Evolutionary conservation across 1,139 yeast genomes (phyloP).

Genomic region (Suhomyces kunorum): DNA sequence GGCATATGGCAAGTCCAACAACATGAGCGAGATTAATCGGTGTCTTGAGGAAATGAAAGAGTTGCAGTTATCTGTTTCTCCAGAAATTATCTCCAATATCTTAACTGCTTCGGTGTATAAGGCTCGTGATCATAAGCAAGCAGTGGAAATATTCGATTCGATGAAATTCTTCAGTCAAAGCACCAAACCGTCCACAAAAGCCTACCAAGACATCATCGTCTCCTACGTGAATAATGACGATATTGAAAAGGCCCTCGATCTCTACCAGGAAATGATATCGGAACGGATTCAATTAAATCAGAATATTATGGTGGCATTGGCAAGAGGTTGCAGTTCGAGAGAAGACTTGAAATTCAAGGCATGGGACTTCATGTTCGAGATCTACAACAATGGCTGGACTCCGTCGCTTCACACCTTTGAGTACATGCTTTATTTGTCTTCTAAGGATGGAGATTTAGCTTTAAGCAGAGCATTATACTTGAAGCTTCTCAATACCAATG

Average conservation of each 20-base stretch:
- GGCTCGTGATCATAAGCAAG: slow-evolving; percentile 55
- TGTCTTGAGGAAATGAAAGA: slow-evolving; percentile 51
- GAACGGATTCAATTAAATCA: slow-evolving; percentile 34
- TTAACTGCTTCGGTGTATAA: slow-evolving; percentile 65
- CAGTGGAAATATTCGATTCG: slow-evolving; percentile 74
- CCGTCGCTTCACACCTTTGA: slow-evolving; percentile 59
- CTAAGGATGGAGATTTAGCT: slow-evolving; percentile 76
- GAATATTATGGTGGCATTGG: slow-evolving; percentile 61
- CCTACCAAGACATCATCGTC: slow-evolving; percentile 72
- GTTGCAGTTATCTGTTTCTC: slow-evolving; percentile 53
- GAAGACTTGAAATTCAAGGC: slow-evolving; percentile 53
- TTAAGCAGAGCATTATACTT: slow-evolving; percentile 72
- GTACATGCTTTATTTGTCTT: slow-evolving; percentile 70
- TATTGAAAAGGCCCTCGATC: slow-evolving; percentile 72
- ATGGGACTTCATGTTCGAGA: slow-evolving; percentile 77
- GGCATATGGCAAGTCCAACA: slow-evolving; percentile 41
- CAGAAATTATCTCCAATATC: slow-evolving; percentile 61
- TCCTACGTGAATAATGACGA: slow-evolving; percentile 63
- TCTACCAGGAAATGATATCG: slow-evolving; percentile 67
- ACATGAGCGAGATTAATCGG: slow-evolving; percentile 35
- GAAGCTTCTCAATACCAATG: slow-evolving; percentile 48
- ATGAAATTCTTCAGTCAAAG: slow-evolving; percentile 74
- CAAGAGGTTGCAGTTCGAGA: slow-evolving; percentile 70
- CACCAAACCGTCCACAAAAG: slow-evolving; percentile 64
- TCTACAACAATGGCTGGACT: slow-evolving; percentile 53